Percentiles rank a stretch among this genome's conserved stretches.
phyloP scores from a whole-genome alignment of 495 filamentous ascomycete species.

The Penicillium manginii region DNA sequence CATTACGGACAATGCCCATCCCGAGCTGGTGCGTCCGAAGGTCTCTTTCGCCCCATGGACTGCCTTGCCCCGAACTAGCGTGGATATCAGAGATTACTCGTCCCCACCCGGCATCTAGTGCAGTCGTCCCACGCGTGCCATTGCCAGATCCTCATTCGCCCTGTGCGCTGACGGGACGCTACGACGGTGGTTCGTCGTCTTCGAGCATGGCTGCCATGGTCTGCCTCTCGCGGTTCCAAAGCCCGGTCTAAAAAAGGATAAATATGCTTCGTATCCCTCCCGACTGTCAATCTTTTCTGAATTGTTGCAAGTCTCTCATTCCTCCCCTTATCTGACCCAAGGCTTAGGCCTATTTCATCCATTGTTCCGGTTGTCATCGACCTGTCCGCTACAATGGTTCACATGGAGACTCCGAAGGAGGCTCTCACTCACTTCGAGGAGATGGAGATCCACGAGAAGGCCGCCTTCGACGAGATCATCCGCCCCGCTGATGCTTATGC shows the following conservation, averaged over 20 bases:
- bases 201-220: background rate
- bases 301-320: conserved; percentile 1
- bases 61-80: conserved; percentile 3
- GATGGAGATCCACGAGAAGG: conserved; percentile 65
- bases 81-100: background rate
- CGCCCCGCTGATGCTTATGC: conserved; percentile 82
- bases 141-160: background rate
- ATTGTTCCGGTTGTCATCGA: conserved; percentile 1
- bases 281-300: conserved; percentile 7
- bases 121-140: conserved; percentile 3
- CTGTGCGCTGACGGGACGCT: background rate
- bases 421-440: conserved; percentile 47
- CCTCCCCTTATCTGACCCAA: background rate
- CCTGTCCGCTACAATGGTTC: conserved; percentile 1
- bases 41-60: background rate
- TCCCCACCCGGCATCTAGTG: background rate
- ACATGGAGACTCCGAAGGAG: conserved; percentile 30
- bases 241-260: background rate
- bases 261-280: conserved; percentile 1
- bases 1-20: background rate
- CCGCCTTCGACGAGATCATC: conserved; percentile 72
- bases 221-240: background rate
- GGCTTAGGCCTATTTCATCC: background rate
- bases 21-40: background rate
- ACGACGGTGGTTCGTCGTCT: background rate